Base-by-base conservation (phyloP, 1,284 basidiomycete genomes). In the Hortiboletus rubellus region DNA sequence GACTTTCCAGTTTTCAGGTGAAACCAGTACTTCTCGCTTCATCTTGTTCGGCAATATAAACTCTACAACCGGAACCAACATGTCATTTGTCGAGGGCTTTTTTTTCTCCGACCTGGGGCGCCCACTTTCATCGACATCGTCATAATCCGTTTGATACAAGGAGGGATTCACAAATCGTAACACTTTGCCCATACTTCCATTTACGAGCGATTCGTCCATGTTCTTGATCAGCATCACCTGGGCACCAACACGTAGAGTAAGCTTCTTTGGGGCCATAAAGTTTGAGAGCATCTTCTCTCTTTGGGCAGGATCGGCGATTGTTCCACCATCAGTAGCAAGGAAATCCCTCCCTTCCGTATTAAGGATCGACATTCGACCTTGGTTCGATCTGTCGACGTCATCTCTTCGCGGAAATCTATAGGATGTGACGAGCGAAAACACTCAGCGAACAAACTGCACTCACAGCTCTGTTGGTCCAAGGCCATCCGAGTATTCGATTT, bases 311-410 rank as follows among this genome's bases (percentile, higher is more conserved):
- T 89, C 86, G 37, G 62, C 57, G 27, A 88, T 68, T 0, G 72
- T 63, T 6, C 90, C 89, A 6, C 77, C 74, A 64, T 92, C 90
- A 0, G 64, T 58, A 0, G 87, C 78, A 3, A 46, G 34, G 67
- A 78, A 92, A 2, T 60, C 60, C 55, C 77, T 75, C 52, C 77
- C 68, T 14, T 84, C 72, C 0, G 81, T 76, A 0, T 63, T 36
- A n/a, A 85, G 74, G 7, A 65, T 67, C 11, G 62, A 66, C 62
- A 97, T 82, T 18, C 93, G 86, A 5, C 69, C 68, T 17, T 68
- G 68, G 73, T 98, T 98, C 7, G 93, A 84, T 24, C 73, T 72
- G 42, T 94, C 91, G 18, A 97, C 96, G 59, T 98, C 91, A 45
- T 93, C 85, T 49, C 96, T 85, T 5, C 87, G 84, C 11, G 96